Evolutionary conservation across 495 filamentous ascomycete species (phyloP), one percentile per base, ranked within the genome.

Genomic region (Xylaria flabelliformis): DNA sequence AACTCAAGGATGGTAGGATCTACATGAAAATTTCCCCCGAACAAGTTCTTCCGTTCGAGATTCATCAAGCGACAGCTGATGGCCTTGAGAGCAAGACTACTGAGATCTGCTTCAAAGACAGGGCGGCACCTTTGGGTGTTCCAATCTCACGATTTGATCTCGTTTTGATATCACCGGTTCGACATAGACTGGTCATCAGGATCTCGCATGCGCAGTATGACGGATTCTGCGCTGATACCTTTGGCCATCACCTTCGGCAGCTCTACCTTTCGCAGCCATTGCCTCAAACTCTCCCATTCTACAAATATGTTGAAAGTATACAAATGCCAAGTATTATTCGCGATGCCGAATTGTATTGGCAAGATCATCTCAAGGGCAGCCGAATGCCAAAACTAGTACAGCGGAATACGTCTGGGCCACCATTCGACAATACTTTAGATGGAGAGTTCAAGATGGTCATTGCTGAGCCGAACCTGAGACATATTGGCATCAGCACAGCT

Each of bases 311-410:
- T 7, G n/a, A 51, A 51, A 51, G 6, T 21, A 51, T 51, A 51
- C 48, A 51, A 2, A 51, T 24, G n/a, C 48, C 48, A 51, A 21
- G n/a, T 21, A n/a, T 51, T 8, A 24, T 51, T 51, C 48, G 48
- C 48, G 48, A 51, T 51, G 48, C 48, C n/a, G 48, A 51, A n/a
- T 51, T 51, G 48, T 51, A 51, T 51, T 51, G 48, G 48, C 48
- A 51, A 51, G 48, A 51, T 4, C 48, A 51, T 51, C 48, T 51
- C 48, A 51, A 51, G 48, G 48, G 48, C 19, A 51, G 48, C 48
- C 48, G 48, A 51, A 51, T 51, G 48, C 48, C 48, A 9, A 51
- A 51, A 24, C 7, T 51, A 51, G 48, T 51, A 24, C 48, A 51
- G 48, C 48, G 48, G 48, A 24, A 51, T 8, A 51, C 48, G 48